Evolutionary conservation across 345 rosid genomes (phyloP), one percentile per base, ranked within the genome.

Genomic region (rapeseed (Brassica napus)): DNA sequence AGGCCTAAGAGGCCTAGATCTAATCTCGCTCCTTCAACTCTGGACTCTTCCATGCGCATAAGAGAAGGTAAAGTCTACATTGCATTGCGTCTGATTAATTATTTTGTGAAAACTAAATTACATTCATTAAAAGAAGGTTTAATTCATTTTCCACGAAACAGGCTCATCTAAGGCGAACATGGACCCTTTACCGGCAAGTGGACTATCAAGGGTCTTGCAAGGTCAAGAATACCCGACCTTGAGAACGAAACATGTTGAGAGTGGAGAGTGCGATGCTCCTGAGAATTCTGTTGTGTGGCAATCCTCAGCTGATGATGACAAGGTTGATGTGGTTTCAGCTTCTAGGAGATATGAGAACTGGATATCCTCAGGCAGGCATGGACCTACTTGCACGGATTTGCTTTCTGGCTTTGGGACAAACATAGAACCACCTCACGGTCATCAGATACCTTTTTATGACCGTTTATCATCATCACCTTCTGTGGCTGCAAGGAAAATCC

Each of bases 181-280:
- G 82, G 93, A 87, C 89, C 88, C 90, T 85, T 78, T 85, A 77
- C 78, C 86, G 2, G 78, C 83, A 32, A 85, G 80, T 77, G 91
- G 86, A 52, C 84, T 86, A 72, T 82, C 95, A 28, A 92, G 87
- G 89, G 90, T 86, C 90, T 84, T 90, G 87, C 92, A 89, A 89
- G 92, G 90, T 84, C 94, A 88, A 87, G 94, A 90, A 85, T 83
- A 79, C 68, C 23, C 88, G 80, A 82, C 93, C 94, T 88, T 87
- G 87, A 85, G 92, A 83, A 82, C 88, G 71, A 90, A 84, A 70
- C 84, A 78, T 79, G 49, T 84, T 1, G 87, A 83, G 77, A 87
- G 78, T 70, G 78, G 81, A 1, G 93, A 85, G 63, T 79, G 81
- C 72, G 93, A 88, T 26, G 83, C 80, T 59, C 85, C 83, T 70